Evolutionary conservation across 768 basidiomycete species (phyloP).

Genomic region (Amanita jacksonii): DNA sequence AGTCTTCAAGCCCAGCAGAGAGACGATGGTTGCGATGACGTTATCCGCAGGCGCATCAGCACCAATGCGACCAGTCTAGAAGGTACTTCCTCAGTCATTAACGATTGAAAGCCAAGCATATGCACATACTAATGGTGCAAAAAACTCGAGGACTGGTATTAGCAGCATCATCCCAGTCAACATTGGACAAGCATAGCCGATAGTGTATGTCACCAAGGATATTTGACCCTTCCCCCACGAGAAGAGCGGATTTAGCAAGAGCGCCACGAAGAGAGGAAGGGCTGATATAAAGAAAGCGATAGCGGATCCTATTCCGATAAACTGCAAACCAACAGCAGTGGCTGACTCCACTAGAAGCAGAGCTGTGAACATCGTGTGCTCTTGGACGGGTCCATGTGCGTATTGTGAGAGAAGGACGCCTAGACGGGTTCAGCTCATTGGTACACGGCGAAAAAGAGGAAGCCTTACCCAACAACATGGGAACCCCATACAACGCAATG

Average conservation of each 20-base stretch:
- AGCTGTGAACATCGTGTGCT: slow-evolving; percentile 53
- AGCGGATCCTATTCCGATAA: slow-evolving; percentile 64
- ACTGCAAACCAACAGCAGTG: slow-evolving; percentile 50
- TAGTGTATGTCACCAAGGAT: slow-evolving; percentile 51
- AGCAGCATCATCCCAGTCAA: slow-evolving; percentile 49
- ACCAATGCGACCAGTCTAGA: slow-evolving; percentile 74
- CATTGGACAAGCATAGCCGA: slow-evolving; percentile 49
- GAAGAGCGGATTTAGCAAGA: slow-evolving; percentile 41
- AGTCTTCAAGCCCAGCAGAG: slow-evolving; percentile 43
- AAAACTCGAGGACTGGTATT: slow-evolving; percentile 66
- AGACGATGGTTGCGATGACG: slow-evolving; percentile 74
- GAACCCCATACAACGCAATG: slow-evolving; percentile 64
- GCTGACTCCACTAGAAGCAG: slow-evolving; percentile 51
- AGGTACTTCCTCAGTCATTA: too few species aligned
- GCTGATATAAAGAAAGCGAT: slow-evolving; percentile 62
- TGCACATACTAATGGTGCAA: slow-evolving; percentile 70
- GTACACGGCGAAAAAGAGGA: not conserved
- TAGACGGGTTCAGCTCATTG: slow-evolving; percentile 16
- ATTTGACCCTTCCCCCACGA: slow-evolving; percentile 21
- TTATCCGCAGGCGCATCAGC: slow-evolving; percentile 79
- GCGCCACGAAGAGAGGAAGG: slow-evolving; percentile 43
- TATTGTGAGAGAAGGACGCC: slow-evolving; percentile 59
- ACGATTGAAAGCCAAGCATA: not conserved
- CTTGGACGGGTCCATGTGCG: slow-evolving; percentile 40
- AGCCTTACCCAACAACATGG: slow-evolving; percentile 57